These are phyloP conservation scores for Auricularia sp. DNA, from an alignment of 768 basidiomycete species.

Conservation along the genomic window DNA sequence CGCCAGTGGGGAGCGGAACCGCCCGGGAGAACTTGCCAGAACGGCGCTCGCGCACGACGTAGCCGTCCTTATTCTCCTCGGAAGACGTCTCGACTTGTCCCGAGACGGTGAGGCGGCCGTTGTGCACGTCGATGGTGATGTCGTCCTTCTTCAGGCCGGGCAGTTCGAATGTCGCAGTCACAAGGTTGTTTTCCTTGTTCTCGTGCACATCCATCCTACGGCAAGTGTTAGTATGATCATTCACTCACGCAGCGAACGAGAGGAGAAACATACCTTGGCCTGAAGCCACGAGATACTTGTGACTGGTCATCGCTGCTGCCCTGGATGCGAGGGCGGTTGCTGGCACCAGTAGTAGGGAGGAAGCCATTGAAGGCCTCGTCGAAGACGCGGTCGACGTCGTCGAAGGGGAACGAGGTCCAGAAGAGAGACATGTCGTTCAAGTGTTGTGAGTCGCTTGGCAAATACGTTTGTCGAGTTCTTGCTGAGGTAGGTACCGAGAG, in stretches of 20 bases:
- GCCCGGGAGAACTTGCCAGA: constrained; percentile 41
- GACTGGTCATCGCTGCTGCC: not conserved
- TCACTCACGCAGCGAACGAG: too few species aligned
- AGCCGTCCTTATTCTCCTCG: constrained; percentile 17
- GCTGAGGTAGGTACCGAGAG: too few species aligned
- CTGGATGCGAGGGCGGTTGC: too few species aligned
- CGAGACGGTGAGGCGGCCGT: constrained; percentile 25
- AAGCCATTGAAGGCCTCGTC: not conserved
- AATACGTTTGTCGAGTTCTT: not conserved
- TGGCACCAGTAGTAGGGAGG: not conserved
- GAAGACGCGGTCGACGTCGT: not conserved
- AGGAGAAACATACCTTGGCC: not conserved
- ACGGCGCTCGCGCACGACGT: constrained; percentile 35
- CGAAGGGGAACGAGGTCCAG: not conserved
- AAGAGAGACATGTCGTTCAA: not conserved
- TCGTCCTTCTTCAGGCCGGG: constrained; percentile 41
- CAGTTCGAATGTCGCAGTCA: constrained; percentile 45
- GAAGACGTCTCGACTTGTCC: too few species aligned
- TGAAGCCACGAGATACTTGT: not conserved
- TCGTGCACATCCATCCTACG: constrained; percentile 35
- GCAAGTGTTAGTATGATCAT: not conserved
- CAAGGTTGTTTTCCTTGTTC: constrained; percentile 26
- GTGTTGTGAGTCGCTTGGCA: too few species aligned
- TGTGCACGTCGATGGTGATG: constrained; percentile 25
- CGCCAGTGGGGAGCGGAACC: constrained; percentile 36